Base-by-base conservation (phyloP, 2,329 filamentous ascomycete species). In the Ascochyta fabae region DNA sequence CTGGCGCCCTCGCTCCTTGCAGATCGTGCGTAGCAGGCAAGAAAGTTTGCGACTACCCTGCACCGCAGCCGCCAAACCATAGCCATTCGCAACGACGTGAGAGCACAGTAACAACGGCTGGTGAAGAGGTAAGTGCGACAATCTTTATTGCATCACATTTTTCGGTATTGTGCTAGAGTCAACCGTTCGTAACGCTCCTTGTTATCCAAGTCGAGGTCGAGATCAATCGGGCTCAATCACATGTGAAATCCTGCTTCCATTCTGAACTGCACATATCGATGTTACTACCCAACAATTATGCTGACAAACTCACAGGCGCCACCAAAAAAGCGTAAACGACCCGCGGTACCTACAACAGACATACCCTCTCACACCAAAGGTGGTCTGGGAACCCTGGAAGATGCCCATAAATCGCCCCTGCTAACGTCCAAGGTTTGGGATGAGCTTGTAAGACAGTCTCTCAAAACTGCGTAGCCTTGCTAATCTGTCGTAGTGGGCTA, bases 1-100 rank as follows among this genome's bases (percentile, higher is more conserved):
- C 85, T 15, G 47, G 47, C 31, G 27, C 19, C 16, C 53, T 56
- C 16, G 53, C 53, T 16, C n/a, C 53, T 15, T 96, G 91, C 78
- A 86, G 90, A 59, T 86, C 87, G 12, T 96, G 91, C 72, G 84
- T 88, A 70, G 86, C 86, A 56, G 85, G 85, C 46, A 86, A 87
- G 40, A 84, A 89, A 70, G 84, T 90, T 56, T 95, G 91, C 71
- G 84, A 84, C 59, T 92, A 92, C 73, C 88, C 89, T 8, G 79
- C 85, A 29, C 78, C 82, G 6, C 75, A 76, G 13, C 66, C 74
- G 27, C 15, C 52, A 12, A 43, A 31, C 49, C 50, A 38, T 39
- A 43, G 39, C 10, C 70, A 63, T 8, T 76, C 78, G 8, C 70
- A 75, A 13, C 83, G 81, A 24, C 72, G 79, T 77, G 67, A 67